phyloP scores from a whole-genome alignment of 2,329 filamentous ascomycete species.

The Fusarium napiforme region DNA sequence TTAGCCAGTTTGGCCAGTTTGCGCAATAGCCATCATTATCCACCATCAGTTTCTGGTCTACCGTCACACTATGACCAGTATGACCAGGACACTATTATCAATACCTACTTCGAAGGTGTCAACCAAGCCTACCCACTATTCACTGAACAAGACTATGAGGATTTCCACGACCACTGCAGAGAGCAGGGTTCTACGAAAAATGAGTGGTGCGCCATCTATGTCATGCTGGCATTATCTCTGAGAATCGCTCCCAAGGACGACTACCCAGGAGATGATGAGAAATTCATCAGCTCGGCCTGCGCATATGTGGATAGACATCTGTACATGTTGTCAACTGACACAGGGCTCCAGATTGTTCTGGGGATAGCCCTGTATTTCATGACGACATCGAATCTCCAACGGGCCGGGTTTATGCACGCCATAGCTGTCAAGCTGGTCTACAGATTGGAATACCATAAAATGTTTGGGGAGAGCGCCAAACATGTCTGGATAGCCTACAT shows the following conservation, averaged over 20 bases:
- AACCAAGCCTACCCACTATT: slow-evolving; percentile 6
- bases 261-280: background rate
- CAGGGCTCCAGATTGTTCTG: slow-evolving; percentile 11
- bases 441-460: background rate
- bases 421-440: slow-evolving; percentile 20
- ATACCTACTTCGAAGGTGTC: background rate
- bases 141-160: background rate
- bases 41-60: background rate
- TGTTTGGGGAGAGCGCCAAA: too few relatives aligned
- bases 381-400: background rate
- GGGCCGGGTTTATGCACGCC: background rate
- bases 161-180: background rate
- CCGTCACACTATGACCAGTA: background rate
- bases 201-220: background rate
- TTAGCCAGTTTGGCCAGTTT: too few relatives aligned
- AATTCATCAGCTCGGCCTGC: background rate
- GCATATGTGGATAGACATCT: too few relatives aligned
- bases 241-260: background rate
- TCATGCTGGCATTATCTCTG: slow-evolving; percentile 18
- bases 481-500: slow-evolving; percentile 20
- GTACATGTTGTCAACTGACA: too few relatives aligned
- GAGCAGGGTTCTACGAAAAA: accelerated
- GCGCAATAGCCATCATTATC: too few relatives aligned
- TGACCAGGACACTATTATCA: background rate
- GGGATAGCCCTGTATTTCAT: background rate